Conservation (phyloP, 1,139 yeast genomes). For the Sugiyamaella xylanicola region DNA sequence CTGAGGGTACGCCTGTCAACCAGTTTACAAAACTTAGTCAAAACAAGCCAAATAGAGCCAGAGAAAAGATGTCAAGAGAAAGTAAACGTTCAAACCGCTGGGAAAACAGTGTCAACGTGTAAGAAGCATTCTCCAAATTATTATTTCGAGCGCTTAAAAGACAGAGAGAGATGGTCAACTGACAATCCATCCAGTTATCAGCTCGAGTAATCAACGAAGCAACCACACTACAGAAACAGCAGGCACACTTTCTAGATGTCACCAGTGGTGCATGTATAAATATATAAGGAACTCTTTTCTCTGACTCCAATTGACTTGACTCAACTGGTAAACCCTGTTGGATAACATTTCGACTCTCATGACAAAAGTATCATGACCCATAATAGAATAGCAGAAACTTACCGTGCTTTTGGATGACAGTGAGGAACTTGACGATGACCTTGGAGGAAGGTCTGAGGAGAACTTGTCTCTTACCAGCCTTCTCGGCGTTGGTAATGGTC, state of each 20-base stretch:
- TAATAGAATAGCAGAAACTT: constrained; percentile 44
- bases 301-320: too few relatives aligned
- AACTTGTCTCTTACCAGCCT: constrained; percentile 99
- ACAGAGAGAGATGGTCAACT: constrained; percentile 88
- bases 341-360: too few relatives aligned
- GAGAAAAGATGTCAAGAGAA: constrained; percentile 61
- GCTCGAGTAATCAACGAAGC: constrained; percentile 38
- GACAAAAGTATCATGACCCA: not conserved
- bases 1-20: too few relatives aligned
- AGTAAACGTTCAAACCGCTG: constrained; percentile 61
- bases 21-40: too few relatives aligned
- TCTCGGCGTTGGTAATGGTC: constrained; percentile 98
- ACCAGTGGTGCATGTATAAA: too few relatives aligned
- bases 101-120: constrained; percentile 58
- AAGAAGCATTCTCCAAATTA: constrained; percentile 61
- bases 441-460: constrained; percentile 98
- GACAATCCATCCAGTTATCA: constrained; percentile 98
- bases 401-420: constrained; percentile 97
- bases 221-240: too few relatives aligned
- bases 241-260: too few relatives aligned
- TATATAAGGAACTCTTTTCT: too few relatives aligned
- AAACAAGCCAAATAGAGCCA: constrained; percentile 3
- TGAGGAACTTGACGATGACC: constrained; percentile 94
- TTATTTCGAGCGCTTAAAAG: constrained; percentile 96
- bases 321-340: too few relatives aligned